Base-by-base conservation (phyloP, 2,329 filamentous ascomycete species). In the Aspergillus tamarii region DNA sequence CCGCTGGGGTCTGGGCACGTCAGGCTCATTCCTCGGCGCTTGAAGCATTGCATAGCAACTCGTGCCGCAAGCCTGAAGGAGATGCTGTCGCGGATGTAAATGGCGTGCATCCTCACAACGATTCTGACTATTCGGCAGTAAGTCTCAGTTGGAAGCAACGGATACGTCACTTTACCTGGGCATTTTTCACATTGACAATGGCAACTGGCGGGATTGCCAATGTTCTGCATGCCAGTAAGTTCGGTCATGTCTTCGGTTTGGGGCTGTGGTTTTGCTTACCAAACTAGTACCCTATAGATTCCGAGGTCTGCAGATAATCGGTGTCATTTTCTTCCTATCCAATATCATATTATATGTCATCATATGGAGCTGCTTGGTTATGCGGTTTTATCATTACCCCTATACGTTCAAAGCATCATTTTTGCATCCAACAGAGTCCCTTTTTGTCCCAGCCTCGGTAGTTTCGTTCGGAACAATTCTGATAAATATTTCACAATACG, bases 401-500 rank as follows among this genome's bases (percentile, higher is more conserved):
- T 87, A 88, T 21, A 91, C 88, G 10, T 92, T 94, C 73, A 84
- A 84, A 63, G 83, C 86, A 16, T 92, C 90, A 0, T 90, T 95
- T 64, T 81, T 88, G 8, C 91, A 94, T 77, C 91, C 91, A 14
- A 89, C 90, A 0, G 92, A 96, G 73, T 90, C 88, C 11, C 82
- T 94, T 0, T 95, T 94, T 73, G 88, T 92, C 19, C 91, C 91
- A 0, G 86, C 91, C 1, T 87, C 83, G 4, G 80, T 84, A 11
- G 87, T 91, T 62, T 92, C 90, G 19, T 84, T 91, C 65, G 91
- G 89, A 26, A 92, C 92, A 46, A 87, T 94, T 34, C 81, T 93
- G 69, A 92, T 92, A 71, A 94, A 93, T 67, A 87, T 91, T 34
- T 90, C 89, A 48, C 88, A 95, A 73, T 95, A 93, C 73, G 92